Base-by-base conservation (phyloP, 441 rosid species). In the Croton setiger region DNA sequence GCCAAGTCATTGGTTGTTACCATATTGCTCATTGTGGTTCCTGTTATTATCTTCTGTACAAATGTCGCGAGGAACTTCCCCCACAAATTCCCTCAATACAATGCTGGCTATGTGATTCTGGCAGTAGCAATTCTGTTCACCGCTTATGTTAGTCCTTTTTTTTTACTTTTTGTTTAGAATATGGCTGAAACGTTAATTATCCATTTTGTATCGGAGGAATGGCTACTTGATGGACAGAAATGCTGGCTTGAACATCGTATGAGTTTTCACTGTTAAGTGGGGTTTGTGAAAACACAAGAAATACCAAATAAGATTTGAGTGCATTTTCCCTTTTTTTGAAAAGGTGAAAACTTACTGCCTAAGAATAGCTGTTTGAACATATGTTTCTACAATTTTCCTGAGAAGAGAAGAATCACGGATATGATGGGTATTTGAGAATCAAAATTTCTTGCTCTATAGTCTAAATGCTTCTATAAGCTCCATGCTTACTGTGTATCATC, bases 21-120 rank as follows among this genome's bases (percentile, higher is more conserved):
- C 63, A 65, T 94, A 33, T 81, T 91, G 78, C 88, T 94, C 74
- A 87, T 94, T 66, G 71, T 81, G 65, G 84, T 81, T 69, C 98
- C 98, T 1, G 85, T 91, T 76, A 51, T 82, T 65, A 70, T 90
- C 75, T 94, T 94, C 78, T 89, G 92, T 77, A 78, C 87, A 49
- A 84, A 84, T 75, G 96, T 93, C 41, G 92, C 95, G 23, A 77
- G 87, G 82, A 91, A 86, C 81, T 97, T 93, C 68, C 81, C 83
- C 72, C 85, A 76, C 39, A 82, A 77, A 74, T 85, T 89, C 81
- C 85, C 87, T 33, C 57, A 86, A 49, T 45, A 78, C 70, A 82
- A 79, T 71, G 90, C 85, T 3, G 97, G 96, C 75, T 77, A 85
- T 74, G 78, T 81, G 0, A 78, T 87, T 79, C 80, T 87, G 73